Evolutionary conservation across 2,329 filamentous ascomycete genomes (phyloP), one percentile per base, ranked within the genome.

Genomic region (Clonostachys rosea): DNA sequence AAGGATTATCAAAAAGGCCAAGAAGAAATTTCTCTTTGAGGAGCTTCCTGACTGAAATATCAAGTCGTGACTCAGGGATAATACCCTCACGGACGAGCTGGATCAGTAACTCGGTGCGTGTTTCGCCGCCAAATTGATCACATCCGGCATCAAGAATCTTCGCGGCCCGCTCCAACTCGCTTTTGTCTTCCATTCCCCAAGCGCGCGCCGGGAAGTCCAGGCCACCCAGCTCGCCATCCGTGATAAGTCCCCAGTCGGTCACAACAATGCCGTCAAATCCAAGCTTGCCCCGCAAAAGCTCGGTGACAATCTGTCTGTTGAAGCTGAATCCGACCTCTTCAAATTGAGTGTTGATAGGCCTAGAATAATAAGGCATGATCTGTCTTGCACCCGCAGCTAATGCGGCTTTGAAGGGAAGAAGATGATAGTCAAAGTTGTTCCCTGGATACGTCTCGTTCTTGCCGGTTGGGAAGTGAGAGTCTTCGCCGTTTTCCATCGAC

Each of bases 211-310:
- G 70, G 66, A 74, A 69, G 35, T 69, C 59, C 52, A 75, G 67
- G 3, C 71, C 73, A 0, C 52, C 24, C 34, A 76, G 69, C 2
- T 57, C 49, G 1, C 56, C 54, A 42, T 76, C 71, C 1, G 75
- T 78, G 24, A 79, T 64, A 4, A 79, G 62, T 1, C 75, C 74
- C 76, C 76, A 79, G 49, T 79, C 76, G 0, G 70, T 75, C 3
- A 70, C 64, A 0, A 79, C 66, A 16, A 78, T 74, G 3, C 75
- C 76, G 0, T 75, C 54, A 47, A 76, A 79, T 3, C 74, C 73
- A 1, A 78, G 61, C 42, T 77, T 62, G 2, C 66, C 52, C 2
- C 69, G 68, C 2, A 79, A 59, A 0, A 79, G 66, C 34, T 68
- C 71, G 0, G 75, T 78, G 42, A 79, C 65, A 34, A 79, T 69